Evolutionary conservation across 2,329 filamentous ascomycete species (phyloP).

Genomic region (Xylariaceae sp.): DNA sequence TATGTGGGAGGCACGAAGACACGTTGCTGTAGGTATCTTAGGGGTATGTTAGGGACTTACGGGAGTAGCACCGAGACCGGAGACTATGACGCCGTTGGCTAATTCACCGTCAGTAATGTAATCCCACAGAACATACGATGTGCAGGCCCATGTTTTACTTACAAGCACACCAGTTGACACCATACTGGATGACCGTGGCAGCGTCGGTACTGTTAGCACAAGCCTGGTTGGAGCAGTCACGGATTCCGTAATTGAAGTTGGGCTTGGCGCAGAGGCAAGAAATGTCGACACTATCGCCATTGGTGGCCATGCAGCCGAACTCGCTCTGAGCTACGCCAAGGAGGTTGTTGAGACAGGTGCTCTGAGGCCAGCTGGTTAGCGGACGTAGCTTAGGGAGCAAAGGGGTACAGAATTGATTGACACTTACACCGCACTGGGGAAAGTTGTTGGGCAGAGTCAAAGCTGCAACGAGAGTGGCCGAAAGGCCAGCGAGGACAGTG

Average conservation of each 20-base stretch:
- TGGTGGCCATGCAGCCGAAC: constrained; percentile 41
- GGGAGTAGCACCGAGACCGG: constrained; percentile 13
- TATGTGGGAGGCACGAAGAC: too few species aligned
- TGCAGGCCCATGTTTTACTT: constrained; percentile 11
- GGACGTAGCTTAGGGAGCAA: neutral
- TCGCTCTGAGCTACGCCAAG: constrained; percentile 38
- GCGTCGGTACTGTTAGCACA: constrained; percentile 19
- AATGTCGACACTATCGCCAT: constrained; percentile 27
- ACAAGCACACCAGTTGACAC: constrained; percentile 29
- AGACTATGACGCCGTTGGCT: constrained; percentile 23
- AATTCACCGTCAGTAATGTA: constrained; percentile 4
- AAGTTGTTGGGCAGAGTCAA: constrained; percentile 36
- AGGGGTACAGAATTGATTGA: neutral
- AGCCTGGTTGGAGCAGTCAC: constrained; percentile 28
- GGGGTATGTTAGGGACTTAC: constrained; percentile 10
- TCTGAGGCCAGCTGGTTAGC: constrained; percentile 31
- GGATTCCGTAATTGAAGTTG: constrained; percentile 38
- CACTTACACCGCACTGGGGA: constrained; percentile 52
- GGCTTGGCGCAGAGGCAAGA: constrained; percentile 41
- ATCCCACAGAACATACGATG: constrained; percentile 1
- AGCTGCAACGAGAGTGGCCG: constrained; percentile 39
- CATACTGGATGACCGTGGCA: constrained; percentile 25
- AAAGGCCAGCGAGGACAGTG: constrained; percentile 40
- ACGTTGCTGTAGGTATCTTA: too few species aligned
- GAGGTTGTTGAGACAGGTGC: constrained; percentile 50